Evolutionary conservation across 768 basidiomycete species (phyloP).

Genomic region (Fistulinella prunicolor): DNA sequence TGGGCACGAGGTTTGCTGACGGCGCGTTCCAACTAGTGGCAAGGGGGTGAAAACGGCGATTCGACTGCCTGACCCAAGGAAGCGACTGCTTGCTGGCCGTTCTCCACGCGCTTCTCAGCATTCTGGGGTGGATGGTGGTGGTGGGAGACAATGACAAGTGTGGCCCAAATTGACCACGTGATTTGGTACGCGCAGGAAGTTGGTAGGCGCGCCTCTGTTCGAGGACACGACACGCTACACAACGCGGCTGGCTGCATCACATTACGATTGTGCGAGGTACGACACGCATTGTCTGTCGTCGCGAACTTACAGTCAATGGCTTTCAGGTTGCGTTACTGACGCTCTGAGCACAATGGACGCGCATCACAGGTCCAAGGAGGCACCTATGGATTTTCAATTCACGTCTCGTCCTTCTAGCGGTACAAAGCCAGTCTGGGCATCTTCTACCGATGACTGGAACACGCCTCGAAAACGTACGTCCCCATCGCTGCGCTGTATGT

Average conservation of each 20-base stretch:
- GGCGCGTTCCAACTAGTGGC: constrained; percentile 45
- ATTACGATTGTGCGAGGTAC: constrained; percentile 21
- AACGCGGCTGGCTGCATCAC: constrained; percentile 4
- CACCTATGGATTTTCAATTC: constrained; percentile 89
- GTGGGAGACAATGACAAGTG: neutral
- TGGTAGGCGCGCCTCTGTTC: constrained; percentile 13
- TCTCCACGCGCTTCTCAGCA: constrained; percentile 30
- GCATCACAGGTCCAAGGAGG: constrained; percentile 61
- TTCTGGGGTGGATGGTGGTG: constrained; percentile 12
- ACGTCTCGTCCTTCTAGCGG: constrained; percentile 58
- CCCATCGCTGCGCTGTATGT: constrained; percentile 24
- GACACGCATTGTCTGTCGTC: neutral
- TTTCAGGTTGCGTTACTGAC: neutral
- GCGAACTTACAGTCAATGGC: neutral
- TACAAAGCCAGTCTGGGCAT: constrained; percentile 59
- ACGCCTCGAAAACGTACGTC: constrained; percentile 71
- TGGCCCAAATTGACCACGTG: constrained; percentile 24
- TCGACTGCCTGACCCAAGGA: constrained; percentile 14
- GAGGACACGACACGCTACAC: constrained; percentile 2
- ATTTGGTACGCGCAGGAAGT: constrained; percentile 14
- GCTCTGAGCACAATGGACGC: constrained; percentile 20
- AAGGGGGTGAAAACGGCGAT: constrained; percentile 54
- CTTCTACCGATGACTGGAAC: constrained; percentile 41
- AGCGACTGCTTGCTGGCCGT: constrained; percentile 17
- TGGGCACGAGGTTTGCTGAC: constrained; percentile 73